Evolutionary conservation across 148 eudicot species (phyloP).

Genomic region (Amaranthus cruentus): DNA sequence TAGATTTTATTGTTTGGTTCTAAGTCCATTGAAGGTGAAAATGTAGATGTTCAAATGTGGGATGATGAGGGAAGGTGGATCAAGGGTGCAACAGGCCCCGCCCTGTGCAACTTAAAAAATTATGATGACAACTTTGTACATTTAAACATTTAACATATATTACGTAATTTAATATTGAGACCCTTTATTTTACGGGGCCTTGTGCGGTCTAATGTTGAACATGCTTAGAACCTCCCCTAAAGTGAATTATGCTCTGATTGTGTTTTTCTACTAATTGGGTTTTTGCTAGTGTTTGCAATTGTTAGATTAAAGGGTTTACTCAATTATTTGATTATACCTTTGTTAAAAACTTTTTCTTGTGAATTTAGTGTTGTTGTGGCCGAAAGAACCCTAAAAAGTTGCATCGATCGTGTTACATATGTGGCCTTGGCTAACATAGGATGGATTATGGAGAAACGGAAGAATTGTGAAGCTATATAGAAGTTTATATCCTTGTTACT

Average conservation of each 20-base stretch:
- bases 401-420: neutral
- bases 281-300: neutral
- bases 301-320: neutral
- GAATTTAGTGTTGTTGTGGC: neutral
- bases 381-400: neutral
- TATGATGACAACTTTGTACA: neutral
- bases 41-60: neutral
- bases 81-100: too few relatives aligned
- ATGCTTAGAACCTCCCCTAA: too few relatives aligned
- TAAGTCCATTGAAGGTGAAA: neutral
- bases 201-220: neutral
- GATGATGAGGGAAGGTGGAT: too few relatives aligned
- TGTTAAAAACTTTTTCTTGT: neutral
- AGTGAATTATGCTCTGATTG: too few relatives aligned
- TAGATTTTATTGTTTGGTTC: neutral
- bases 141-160: too few relatives aligned
- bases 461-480: neutral
- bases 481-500: neutral
- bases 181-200: neutral
- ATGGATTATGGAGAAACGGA: neutral
- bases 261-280: neutral
- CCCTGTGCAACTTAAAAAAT: neutral
- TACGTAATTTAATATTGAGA: too few relatives aligned
- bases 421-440: neutral
- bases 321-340: constrained; percentile 4